Base-by-base conservation (phyloP, 2,329 filamentous ascomycete genomes). In the Fusarium sp. region DNA sequence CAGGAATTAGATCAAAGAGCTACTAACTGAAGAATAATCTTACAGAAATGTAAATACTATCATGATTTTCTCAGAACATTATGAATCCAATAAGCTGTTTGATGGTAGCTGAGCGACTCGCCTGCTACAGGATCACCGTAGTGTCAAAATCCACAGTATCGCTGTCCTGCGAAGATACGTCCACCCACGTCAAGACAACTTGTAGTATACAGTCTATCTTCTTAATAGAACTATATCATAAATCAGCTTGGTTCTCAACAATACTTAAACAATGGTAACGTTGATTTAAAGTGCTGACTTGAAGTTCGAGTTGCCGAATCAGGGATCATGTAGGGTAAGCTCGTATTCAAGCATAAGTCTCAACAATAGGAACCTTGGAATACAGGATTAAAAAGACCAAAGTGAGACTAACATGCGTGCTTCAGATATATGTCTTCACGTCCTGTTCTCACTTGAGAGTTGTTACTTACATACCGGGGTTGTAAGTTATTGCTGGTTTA, bases 321-420 rank as follows among this genome's bases (percentile, higher is more conserved):
- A 16, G 41, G 41, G 2, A 4, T 0, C 4, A 11, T 16, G 34
- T 37, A 37, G 34, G 34, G 34, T 37, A 37, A 37, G 34, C 18
- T 37, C 0, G 0, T n/a, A 0, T n/a, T 37, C 34, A 37, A 12
- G 0, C 10, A 12, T 37, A 10, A n/a, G 1, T 37, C 34, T n/a
- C 0, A n/a, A 0, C 18, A n/a, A n/a, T n/a, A 7, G 0, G 5
- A n/a, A n/a, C 7, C 18, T 7, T 2, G 0, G 18, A 37, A 11
- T n/a, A n/a, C 2, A 18, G 10, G 1, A 2, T 37, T n/a, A 6
- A 2, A 2, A n/a, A 7, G 18, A 11, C 3, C 10, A 37, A 4
- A 4, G 0, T n/a, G 34, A n/a, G n/a, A n/a, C n/a, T n/a, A n/a
- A n/a, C n/a, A n/a, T n/a, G n/a, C n/a, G n/a, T n/a, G n/a, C n/a